phyloP scores from a whole-genome alignment of 305 asterid species.

The Caryopteris hybrid region DNA sequence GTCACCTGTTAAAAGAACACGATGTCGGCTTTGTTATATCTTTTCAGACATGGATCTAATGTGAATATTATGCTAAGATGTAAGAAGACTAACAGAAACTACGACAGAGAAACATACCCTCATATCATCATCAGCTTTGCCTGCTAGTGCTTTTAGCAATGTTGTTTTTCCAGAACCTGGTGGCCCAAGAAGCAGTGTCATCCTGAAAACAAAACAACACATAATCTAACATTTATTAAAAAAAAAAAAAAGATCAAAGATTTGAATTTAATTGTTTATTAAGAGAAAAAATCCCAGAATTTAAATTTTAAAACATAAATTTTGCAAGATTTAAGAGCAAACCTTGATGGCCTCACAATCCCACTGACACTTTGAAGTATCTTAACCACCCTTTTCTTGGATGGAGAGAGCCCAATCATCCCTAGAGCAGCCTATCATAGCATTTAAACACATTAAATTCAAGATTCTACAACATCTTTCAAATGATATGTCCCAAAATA shows the following conservation, averaged over 20 bases:
- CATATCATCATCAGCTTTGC: slow-evolving; percentile 61
- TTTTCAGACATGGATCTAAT: not conserved
- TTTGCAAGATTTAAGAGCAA: not conserved
- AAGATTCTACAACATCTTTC: not conserved
- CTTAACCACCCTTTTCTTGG: slow-evolving; percentile 54
- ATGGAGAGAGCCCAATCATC: slow-evolving; percentile 54
- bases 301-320: not conserved
- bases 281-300: not conserved
- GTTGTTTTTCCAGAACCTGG: slow-evolving; percentile 93
- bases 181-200: slow-evolving; percentile 86
- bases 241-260: too few species aligned
- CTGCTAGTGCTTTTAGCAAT: slow-evolving; percentile 64
- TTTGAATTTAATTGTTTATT: too few species aligned
- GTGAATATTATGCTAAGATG: too few species aligned
- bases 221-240: not conserved
- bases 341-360: slow-evolving; percentile 76
- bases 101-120: too few species aligned
- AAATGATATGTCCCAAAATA: not conserved
- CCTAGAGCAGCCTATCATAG: slow-evolving; percentile 44
- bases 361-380: slow-evolving; percentile 72
- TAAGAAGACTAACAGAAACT: too few species aligned
- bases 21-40: not conserved
- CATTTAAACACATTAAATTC: slow-evolving; percentile 1
- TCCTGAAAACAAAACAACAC: slow-evolving; percentile 34
- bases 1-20: slow-evolving; percentile 39